A percentile compares a stretch with the other conserved stretches of the same genome.
Evolutionary conservation across 805 yeast genomes (phyloP).

Genomic region (Ogataea chonburiensis): DNA sequence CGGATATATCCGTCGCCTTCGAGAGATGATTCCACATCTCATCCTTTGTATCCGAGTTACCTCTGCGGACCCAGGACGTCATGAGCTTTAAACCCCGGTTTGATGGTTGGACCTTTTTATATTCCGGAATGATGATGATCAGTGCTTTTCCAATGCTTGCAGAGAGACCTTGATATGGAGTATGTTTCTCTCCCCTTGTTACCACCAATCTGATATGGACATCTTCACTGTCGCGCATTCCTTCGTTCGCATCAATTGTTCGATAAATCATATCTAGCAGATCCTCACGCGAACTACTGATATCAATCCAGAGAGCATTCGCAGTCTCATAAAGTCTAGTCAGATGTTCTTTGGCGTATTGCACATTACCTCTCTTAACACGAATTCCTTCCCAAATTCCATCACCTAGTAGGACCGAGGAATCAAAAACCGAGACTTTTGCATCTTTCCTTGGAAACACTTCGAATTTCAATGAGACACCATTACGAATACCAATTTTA

Average conservation of each 20-base stretch:
- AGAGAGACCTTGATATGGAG: conserved; percentile 13
- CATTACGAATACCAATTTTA: conserved; percentile 16
- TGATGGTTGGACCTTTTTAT: conserved; percentile 9
- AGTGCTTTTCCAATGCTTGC: conserved; percentile 13
- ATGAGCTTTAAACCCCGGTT: conserved; percentile 5
- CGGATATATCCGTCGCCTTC: conserved; percentile 15
- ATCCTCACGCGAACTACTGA: conserved; percentile 5
- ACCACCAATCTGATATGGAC: conserved; percentile 12
- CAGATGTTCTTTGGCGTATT: conserved; percentile 13
- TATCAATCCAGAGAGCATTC: conserved; percentile 9
- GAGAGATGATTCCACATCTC: conserved; percentile 18
- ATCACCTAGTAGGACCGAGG: conserved; percentile 15
- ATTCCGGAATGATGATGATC: conserved; percentile 16
- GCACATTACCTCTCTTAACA: conserved; percentile 6
- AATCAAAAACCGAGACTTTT: conserved; percentile 14
- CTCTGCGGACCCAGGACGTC: conserved; percentile 12
- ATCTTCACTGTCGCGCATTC: conserved; percentile 11
- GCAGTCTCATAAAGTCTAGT: conserved; percentile 13
- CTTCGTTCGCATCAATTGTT: conserved; percentile 14
- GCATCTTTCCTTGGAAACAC: conserved; percentile 11
- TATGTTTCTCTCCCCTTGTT: conserved; percentile 12
- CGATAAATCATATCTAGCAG: conserved; percentile 8
- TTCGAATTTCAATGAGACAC: conserved; percentile 12
- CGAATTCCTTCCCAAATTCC: conserved; percentile 17
- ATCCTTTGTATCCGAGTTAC: conserved; percentile 12